Conservation (phyloP, 2,329 filamentous ascomycete species). For the Juglanconis oblonga region DNA sequence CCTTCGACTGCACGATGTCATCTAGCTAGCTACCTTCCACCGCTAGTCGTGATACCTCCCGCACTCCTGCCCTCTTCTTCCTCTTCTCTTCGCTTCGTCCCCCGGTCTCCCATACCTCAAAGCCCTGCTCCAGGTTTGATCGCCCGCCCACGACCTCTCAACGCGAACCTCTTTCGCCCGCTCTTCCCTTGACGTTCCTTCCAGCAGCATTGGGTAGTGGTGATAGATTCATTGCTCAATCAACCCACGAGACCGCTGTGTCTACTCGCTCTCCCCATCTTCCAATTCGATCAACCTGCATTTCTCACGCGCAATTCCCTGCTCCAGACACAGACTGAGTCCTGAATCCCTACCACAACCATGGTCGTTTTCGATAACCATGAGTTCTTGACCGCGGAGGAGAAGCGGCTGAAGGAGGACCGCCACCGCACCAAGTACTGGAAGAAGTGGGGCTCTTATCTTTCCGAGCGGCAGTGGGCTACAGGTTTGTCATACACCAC, state of each 20-base stretch:
- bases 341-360: constrained; percentile 20
- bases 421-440: constrained; percentile 83
- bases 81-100: neutral
- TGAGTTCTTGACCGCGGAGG: constrained; percentile 85
- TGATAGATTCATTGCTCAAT: too few species aligned
- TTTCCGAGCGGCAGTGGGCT: constrained; percentile 92
- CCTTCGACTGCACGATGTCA: neutral
- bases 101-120: neutral
- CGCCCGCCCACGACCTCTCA: neutral
- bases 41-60: constrained; percentile 1
- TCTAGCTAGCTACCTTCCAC: neutral
- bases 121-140: neutral
- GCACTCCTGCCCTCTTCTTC: neutral
- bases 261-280: too few species aligned
- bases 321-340: neutral
- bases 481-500: constrained; percentile 59
- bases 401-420: constrained; percentile 85
- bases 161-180: neutral
- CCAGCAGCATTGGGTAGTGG: neutral
- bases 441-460: constrained; percentile 97
- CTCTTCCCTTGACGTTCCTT: neutral
- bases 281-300: neutral
- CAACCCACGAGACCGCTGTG: too few species aligned
- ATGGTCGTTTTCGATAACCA: constrained; percentile 92
- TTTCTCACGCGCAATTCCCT: neutral